Evolutionary conservation across 2,329 filamentous ascomycete genomes (phyloP), one percentile per base, ranked within the genome.

Genomic region (Fusarium zealandicum): DNA sequence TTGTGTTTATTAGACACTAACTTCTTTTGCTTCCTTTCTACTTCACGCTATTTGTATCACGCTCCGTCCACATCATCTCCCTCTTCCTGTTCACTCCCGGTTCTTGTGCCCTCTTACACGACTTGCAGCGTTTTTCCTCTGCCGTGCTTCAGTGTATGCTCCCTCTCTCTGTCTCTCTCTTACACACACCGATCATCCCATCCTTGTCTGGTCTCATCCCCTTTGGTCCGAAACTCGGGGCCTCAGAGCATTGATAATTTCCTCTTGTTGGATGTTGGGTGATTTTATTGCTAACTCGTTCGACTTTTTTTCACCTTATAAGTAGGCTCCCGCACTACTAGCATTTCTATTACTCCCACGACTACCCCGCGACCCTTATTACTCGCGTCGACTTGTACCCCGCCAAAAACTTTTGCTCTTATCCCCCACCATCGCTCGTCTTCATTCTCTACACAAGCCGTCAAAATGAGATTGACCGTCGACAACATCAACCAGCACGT

Each of bases 401-500:
- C 65, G 60, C 65, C 65, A 68, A 68, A 68, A 59, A 56, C 49
- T 59, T 52, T 49, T 50, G 14, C 54, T 42, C 58, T 61, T 47
- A 45, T 51, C 65, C 60, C 50, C 57, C 39, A 57, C 56, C 54
- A 62, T 44, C 51, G 48, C 55, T 25, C 37, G 54, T 57, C 39
- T 70, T 74, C 73, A 58, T 70, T 75, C 63, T 70, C 67, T 43
- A 67, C 59, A 16, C 55, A 62, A 28, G 28, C 61, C 50, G 61
- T 71, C 49, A 64, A 61, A 44, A 74, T 70, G 61, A 75, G 79
- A 60, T 81, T 99, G 66, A 90, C 82, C 68, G 80, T 90, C 69
- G 82, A 91, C 75, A 96, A 95, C 80, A 96, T 99, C 82, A 99
- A 98, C 80, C 90, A 86, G 42, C 84, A 95, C 74, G 85, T 98